Conservation (phyloP, 441 rosid genomes). For the Adansonia grandidieri region DNA sequence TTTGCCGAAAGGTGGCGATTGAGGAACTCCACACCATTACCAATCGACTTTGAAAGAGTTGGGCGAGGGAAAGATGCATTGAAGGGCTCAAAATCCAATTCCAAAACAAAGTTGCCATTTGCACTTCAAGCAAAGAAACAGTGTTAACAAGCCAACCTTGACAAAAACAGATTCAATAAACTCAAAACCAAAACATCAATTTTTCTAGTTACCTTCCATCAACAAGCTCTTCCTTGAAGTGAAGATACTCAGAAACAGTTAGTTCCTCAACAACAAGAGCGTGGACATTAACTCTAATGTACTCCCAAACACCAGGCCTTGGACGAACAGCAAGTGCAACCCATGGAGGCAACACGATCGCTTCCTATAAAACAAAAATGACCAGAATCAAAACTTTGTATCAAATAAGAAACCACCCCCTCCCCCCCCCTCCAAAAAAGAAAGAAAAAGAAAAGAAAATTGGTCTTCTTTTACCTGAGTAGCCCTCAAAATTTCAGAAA, state of each 20-base stretch:
- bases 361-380: constrained; percentile 55
- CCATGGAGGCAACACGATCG: constrained; percentile 77
- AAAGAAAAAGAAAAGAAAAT: not conserved
- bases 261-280: constrained; percentile 76
- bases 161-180: not conserved
- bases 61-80: constrained; percentile 77
- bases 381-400: not conserved
- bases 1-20: constrained; percentile 81
- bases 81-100: constrained; percentile 84
- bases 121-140: constrained; percentile 37
- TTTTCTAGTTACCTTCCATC: constrained; percentile 57
- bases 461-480: constrained; percentile 48
- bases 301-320: constrained; percentile 92
- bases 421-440: too few species aligned
- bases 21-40: constrained; percentile 80
- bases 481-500: constrained; percentile 64
- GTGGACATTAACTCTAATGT: constrained; percentile 72
- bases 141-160: constrained; percentile 8
- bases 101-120: constrained; percentile 76
- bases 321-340: constrained; percentile 81
- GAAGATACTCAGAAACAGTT: constrained; percentile 63
- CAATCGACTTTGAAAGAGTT: constrained; percentile 60
- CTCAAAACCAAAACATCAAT: not conserved
- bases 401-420: too few species aligned
- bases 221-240: constrained; percentile 81